Base-by-base conservation (phyloP, 768 basidiomycete species). In the Mycena maculata region DNA sequence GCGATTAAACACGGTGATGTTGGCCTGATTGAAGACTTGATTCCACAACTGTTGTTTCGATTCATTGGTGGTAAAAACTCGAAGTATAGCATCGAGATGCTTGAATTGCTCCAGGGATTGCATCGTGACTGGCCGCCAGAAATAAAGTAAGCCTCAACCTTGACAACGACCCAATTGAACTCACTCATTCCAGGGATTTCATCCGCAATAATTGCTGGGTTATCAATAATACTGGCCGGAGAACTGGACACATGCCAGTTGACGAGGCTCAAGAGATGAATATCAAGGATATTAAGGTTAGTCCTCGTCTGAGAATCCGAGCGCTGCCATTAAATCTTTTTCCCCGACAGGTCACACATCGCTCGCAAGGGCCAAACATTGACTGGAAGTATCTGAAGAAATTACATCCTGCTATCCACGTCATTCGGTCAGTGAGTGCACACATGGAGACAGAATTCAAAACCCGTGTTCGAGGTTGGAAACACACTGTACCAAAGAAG, bases 31-130 rank as follows among this genome's bases (percentile, higher is more conserved):
- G 52, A 53, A n/a, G 52, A 31, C 33, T 36, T 53, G 52, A 28
- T 53, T n/a, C 52, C 52, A 4, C 28, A 53, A 12, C n/a, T 53
- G 10, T n/a, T 38, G 9, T 53, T 33, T 27, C 30, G 52, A 11
- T 52, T 30, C n/a, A 12, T 28, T 49, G 76, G 77, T 13, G 75
- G 76, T 0, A 42, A 63, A 3, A 74, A 77, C 45, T 50, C 65
- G 0, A 77, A 78, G 45, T 78, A 78, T 47, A 61, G 72, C 5
- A 64, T 69, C 20, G 78, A 78, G 49, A 55, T 75, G 1, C 64
- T 76, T 0, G 77, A 79, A 53, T 64, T 77, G 1, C 36, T 78
- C 0, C 77, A 79, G 50, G 69, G 69, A 0, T 55, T 79, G 15
- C 47, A 74, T 5, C 60, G 67, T 3, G 77, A 78, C 45, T 79